A percentile compares a stretch with the other conserved stretches of the same genome.
Evolutionary conservation across 2,329 filamentous ascomycete genomes (phyloP).

Genomic region (Fusarium torulosum): DNA sequence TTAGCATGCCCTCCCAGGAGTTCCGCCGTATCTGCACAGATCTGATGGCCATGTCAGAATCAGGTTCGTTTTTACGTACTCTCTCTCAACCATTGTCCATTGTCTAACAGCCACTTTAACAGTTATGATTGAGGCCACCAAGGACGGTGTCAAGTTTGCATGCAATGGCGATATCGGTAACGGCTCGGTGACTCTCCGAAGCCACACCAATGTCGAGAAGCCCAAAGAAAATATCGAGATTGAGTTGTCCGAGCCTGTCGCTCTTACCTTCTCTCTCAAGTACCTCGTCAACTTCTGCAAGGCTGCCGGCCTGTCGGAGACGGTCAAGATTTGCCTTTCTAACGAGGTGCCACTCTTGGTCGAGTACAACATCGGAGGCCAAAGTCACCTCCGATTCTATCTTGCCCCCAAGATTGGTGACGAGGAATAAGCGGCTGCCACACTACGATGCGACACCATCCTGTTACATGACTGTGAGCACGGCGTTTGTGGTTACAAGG

Average conservation of each 20-base stretch:
- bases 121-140: constrained; percentile 96
- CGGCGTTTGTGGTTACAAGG: constrained; percentile 33
- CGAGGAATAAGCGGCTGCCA: constrained; percentile 51
- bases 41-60: constrained; percentile 91
- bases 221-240: constrained; percentile 88
- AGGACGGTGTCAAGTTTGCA: constrained; percentile 96
- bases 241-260: constrained; percentile 89
- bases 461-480: constrained; percentile 35
- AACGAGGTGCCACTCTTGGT: constrained; percentile 96
- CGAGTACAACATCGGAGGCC: constrained; percentile 86
- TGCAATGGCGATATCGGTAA: constrained; percentile 96
- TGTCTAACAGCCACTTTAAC: constrained; percentile 8
- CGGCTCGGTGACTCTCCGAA: constrained; percentile 90
- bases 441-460: constrained; percentile 29
- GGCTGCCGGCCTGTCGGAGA: constrained; percentile 83
- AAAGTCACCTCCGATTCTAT: constrained; percentile 96
- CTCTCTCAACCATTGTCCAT: neutral
- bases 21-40: constrained; percentile 97
- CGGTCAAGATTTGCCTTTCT: constrained; percentile 93
- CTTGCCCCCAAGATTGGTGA: constrained; percentile 80
- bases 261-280: constrained; percentile 97
- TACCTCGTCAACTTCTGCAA: constrained; percentile 99
- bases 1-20: constrained; percentile 88
- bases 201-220: constrained; percentile 91
- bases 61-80: constrained; percentile 71